phyloP scores from a whole-genome alignment of 2,329 filamentous ascomycete genomes.

The Alternaria atra region DNA sequence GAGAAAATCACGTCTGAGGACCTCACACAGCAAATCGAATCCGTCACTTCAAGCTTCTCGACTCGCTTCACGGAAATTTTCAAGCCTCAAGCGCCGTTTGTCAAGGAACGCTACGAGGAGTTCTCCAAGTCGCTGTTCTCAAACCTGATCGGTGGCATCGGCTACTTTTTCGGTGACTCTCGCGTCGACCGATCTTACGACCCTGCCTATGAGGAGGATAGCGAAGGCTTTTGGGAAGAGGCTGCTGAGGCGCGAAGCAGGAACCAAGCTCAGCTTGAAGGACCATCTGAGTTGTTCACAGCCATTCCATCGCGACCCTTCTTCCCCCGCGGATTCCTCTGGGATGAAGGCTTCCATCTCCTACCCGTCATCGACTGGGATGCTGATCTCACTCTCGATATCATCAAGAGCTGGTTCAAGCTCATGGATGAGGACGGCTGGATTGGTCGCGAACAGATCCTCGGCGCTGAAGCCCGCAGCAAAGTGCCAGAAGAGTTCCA shows the following conservation, averaged over 20 bases:
- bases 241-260: conserved; percentile 79
- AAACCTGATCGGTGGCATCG: conserved; percentile 91
- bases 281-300: conserved; percentile 88
- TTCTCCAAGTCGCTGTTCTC: conserved; percentile 94
- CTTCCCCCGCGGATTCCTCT: conserved; percentile 95
- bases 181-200: conserved; percentile 90
- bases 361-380: conserved; percentile 94
- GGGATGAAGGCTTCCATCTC: conserved; percentile 98
- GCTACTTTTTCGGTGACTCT: conserved; percentile 91
- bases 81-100: conserved; percentile 78
- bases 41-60: conserved; percentile 73
- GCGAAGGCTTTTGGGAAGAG: conserved; percentile 95
- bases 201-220: conserved; percentile 93
- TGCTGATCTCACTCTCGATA: conserved; percentile 80
- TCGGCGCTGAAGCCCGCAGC: conserved; percentile 89
- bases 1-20: conserved; percentile 65
- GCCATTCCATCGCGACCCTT: conserved; percentile 92
- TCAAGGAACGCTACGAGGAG: conserved; percentile 72
- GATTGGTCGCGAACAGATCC: conserved; percentile 96
- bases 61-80: conserved; percentile 78
- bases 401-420: conserved; percentile 94
- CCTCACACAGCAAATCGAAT: conserved; percentile 74
- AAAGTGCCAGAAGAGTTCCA: conserved; percentile 95
- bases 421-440: conserved; percentile 97
- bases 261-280: conserved; percentile 74